Conservation (phyloP, 352 stramenopile species). For the Globisporangium spinosum region DNA sequence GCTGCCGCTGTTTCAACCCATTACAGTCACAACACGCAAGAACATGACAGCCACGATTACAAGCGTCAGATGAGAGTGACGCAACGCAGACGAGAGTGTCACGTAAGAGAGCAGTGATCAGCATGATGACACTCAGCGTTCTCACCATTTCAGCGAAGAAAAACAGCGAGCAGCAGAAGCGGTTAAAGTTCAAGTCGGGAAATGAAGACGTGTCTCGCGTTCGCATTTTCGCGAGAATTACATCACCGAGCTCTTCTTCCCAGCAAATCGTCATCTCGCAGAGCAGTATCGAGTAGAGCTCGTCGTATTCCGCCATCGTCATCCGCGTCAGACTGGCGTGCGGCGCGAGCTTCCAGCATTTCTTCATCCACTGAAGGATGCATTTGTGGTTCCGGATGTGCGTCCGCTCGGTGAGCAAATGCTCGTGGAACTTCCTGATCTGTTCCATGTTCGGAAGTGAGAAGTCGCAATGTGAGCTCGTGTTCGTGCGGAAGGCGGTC, state of each 20-base stretch:
- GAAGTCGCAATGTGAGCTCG: not conserved
- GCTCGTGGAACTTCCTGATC: constrained; percentile 34
- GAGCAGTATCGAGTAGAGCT: constrained; percentile 49
- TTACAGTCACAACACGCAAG: constrained; percentile 7
- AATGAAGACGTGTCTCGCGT: constrained; percentile 34
- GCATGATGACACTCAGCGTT: not conserved
- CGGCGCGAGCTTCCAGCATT: constrained; percentile 32
- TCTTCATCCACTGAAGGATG: constrained; percentile 37
- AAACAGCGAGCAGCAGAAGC: constrained; percentile 61
- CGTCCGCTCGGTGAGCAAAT: constrained; percentile 42
- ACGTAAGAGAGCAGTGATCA: not conserved
- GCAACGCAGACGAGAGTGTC: not conserved
- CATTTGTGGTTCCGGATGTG: constrained; percentile 39
- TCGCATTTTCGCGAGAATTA: constrained; percentile 48
- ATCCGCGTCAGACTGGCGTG: constrained; percentile 21
- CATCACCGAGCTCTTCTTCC: constrained; percentile 49
- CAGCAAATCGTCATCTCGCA: constrained; percentile 63
- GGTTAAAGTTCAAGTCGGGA: constrained; percentile 36
- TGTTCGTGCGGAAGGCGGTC: not conserved
- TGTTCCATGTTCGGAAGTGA: constrained; percentile 30
- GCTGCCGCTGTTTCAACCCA: constrained; percentile 38
- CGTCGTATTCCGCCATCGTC: constrained; percentile 36
- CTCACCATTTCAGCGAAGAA: constrained; percentile 55
- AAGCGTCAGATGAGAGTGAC: not conserved
- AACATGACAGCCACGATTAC: not conserved